Evolutionary conservation across 345 rosid species (phyloP).

Genomic region (Erodium maritimum): DNA sequence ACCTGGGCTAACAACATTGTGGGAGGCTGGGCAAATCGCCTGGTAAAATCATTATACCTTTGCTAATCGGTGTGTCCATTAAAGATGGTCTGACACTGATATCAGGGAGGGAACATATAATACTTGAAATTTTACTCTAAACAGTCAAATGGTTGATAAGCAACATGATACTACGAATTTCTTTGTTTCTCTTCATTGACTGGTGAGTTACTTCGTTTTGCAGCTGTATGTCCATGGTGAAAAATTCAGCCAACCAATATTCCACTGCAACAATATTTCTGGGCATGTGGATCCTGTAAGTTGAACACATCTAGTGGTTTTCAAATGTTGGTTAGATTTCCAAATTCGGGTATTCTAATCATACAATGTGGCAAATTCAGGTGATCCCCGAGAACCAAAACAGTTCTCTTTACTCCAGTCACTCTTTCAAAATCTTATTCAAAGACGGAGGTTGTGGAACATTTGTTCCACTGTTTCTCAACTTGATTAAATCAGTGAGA

Average conservation of each 20-base stretch:
- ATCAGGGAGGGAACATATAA: too few relatives aligned
- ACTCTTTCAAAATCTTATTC: slow-evolving; percentile 72
- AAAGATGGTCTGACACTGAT: too few relatives aligned
- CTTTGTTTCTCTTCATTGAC: slow-evolving; percentile 1
- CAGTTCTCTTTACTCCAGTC: slow-evolving; percentile 73
- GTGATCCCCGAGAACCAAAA: slow-evolving; percentile 81
- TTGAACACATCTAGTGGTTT: slow-evolving; percentile 5
- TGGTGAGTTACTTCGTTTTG: slow-evolving; percentile 10
- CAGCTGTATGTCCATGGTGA: slow-evolving; percentile 78
- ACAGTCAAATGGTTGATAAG: background rate
- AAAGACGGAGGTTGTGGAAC: slow-evolving; percentile 99
- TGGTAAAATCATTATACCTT: too few relatives aligned
- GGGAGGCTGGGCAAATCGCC: too few relatives aligned
- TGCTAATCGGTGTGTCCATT: too few relatives aligned
- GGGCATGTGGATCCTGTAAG: slow-evolving; percentile 94
- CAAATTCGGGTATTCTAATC: background rate
- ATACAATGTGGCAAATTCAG: slow-evolving; percentile 17
- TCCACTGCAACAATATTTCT: slow-evolving; percentile 83
- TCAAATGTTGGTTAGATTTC: background rate
- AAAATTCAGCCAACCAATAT: slow-evolving; percentile 88
- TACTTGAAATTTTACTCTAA: too few relatives aligned
- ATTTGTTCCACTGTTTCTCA: slow-evolving; percentile 76
- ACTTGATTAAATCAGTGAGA: slow-evolving; percentile 71
- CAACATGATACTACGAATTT: background rate
- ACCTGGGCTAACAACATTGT: too few relatives aligned